A percentile compares a stretch with the other conserved stretches of the same genome.
Conservation (phyloP, 441 rosid genomes). For the Erodium trifolium region DNA sequence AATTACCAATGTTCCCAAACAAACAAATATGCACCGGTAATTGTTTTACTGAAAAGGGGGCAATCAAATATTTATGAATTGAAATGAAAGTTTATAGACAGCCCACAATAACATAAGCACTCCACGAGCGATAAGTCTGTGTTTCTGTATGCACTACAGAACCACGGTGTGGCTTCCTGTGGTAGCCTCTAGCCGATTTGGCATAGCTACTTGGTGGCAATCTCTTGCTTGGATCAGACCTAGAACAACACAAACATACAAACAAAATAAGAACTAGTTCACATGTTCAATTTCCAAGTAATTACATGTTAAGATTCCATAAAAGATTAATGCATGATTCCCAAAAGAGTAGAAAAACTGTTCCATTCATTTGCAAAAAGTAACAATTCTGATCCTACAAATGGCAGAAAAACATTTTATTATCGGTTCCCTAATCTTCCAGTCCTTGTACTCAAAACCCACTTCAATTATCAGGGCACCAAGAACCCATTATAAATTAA, state of each 20-base stretch:
- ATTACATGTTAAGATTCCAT: background rate
- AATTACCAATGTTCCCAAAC: background rate
- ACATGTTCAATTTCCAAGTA: background rate
- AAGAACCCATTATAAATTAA: background rate
- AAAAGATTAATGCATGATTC: background rate
- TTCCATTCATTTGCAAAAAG: no score
- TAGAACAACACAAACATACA: constrained; percentile 19
- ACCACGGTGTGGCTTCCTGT: constrained; percentile 20
- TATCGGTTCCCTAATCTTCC: background rate
- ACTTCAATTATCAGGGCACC: background rate
- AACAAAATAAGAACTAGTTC: no score
- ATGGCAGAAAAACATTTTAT: background rate
- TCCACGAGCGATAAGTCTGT: constrained; percentile 28
- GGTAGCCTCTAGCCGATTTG: constrained; percentile 32
- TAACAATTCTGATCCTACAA: background rate
- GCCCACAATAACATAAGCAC: constrained; percentile 42
- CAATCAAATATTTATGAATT: constrained; percentile 15
- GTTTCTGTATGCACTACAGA: constrained; percentile 29
- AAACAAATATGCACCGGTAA: background rate
- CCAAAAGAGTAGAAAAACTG: background rate
- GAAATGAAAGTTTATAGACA: constrained; percentile 12
- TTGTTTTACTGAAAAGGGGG: background rate
- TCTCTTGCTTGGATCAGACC: constrained; percentile 41
- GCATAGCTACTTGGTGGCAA: constrained; percentile 39
- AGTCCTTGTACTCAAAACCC: background rate